Percentiles rank a stretch among this genome's conserved stretches.
These are phyloP conservation scores for Boletales sp. DNA, from an alignment of 768 basidiomycete species.

Conservation along the genomic window DNA sequence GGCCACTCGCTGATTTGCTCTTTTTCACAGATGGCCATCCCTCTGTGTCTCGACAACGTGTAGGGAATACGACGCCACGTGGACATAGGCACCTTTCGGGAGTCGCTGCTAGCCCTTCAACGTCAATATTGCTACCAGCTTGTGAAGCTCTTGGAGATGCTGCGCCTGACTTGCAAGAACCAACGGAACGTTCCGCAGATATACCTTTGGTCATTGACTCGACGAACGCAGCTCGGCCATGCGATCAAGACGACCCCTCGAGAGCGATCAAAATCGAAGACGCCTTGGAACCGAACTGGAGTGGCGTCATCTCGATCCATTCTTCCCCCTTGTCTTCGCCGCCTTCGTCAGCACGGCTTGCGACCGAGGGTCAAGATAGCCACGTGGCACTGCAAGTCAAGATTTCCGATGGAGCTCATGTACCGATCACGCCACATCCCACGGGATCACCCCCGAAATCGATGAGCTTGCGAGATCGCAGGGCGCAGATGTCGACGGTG, in stretches of 20 bases:
- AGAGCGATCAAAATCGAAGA: conserved; percentile 21
- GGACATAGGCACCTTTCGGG: conserved; percentile 10
- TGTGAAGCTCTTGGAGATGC: neutral
- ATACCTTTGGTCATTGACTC: no score
- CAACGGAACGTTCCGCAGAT: neutral
- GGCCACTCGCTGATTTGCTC: conserved; percentile 18
- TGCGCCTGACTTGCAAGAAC: neutral
- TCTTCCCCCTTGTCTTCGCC: conserved; percentile 15
- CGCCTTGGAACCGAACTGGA: neutral
- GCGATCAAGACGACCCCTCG: neutral
- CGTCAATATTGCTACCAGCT: no score
- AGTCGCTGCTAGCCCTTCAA: no score
- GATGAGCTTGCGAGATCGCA: conserved; percentile 31
- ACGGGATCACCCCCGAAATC: conserved; percentile 18
- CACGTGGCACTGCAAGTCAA: no score
- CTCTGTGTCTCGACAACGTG: neutral
- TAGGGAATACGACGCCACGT: neutral
- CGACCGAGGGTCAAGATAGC: no score
- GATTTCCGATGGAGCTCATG: no score
- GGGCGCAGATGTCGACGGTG: conserved; percentile 28
- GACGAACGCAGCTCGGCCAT: no score
- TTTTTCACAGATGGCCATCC: neutral
- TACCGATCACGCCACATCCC: no score
- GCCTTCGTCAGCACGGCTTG: conserved; percentile 1
- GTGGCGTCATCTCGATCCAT: conserved; percentile 11